phyloP scores from a whole-genome alignment of 768 basidiomycete genomes.

The Boletus eberwhitei region DNA sequence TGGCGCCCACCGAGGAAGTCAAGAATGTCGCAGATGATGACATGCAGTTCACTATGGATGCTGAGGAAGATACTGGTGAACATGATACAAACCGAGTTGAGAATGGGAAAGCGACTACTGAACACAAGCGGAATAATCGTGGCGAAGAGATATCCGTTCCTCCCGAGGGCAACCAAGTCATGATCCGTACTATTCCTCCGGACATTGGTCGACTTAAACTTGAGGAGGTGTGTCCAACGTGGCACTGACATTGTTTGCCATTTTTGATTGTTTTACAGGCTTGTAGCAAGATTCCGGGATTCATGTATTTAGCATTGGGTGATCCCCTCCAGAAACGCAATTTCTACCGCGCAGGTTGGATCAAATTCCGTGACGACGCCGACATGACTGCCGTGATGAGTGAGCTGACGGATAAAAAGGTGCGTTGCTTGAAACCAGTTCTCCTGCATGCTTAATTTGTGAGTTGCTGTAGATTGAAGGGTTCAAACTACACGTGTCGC shows the following conservation, averaged over 20 bases:
- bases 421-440: slow-evolving; percentile 27
- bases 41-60: slow-evolving; percentile 69
- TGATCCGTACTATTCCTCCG: slow-evolving; percentile 93
- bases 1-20: slow-evolving; percentile 45
- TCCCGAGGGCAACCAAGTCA: slow-evolving; percentile 85
- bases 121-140: slow-evolving; percentile 50
- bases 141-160: slow-evolving; percentile 69
- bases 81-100: slow-evolving; percentile 54
- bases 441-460: slow-evolving; percentile 4
- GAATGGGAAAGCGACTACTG: slow-evolving; percentile 51
- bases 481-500: slow-evolving; percentile 89
- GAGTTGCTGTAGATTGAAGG: slow-evolving; percentile 70
- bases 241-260: neutral
- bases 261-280: slow-evolving; percentile 45
- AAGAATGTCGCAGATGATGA: slow-evolving; percentile 64
- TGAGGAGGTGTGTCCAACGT: slow-evolving; percentile 64
- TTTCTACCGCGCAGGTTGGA: slow-evolving; percentile 94
- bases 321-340: slow-evolving; percentile 92
- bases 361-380: slow-evolving; percentile 79
- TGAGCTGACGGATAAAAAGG: slow-evolving; percentile 84
- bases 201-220: slow-evolving; percentile 87
- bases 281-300: slow-evolving; percentile 74
- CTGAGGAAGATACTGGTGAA: slow-evolving; percentile 67
- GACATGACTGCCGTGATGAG: slow-evolving; percentile 73
- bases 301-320: slow-evolving; percentile 83